Evolutionary conservation across 164 flowering plant genomes (phyloP), one percentile per base, ranked within the genome.

Genomic region (Vitis rupestris): DNA sequence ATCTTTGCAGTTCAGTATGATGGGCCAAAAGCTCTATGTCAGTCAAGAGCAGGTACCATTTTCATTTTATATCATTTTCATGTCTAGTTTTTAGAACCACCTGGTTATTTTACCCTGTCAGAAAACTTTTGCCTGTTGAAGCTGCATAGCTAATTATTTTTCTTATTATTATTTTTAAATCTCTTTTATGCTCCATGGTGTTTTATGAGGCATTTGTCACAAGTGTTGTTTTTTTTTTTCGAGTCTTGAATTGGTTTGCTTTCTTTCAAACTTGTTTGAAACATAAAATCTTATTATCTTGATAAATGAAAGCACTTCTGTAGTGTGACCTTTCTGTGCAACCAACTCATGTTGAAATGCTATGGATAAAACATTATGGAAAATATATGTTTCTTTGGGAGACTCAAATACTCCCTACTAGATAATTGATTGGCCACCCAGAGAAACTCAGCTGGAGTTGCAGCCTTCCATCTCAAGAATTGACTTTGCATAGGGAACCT

Each of bases 11-110:
- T 93, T 89, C 76, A 91, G 97, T 76, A 68, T 93, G 53, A 93
- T 93, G 94, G 94, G 98, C 15, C 97, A 82, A 68, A 93, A 89
- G 82, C 92, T 93, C 62, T 87, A 87, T 74, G 85, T 93, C 76
- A 80, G 88, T 82, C 89, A 80, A 76, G 91, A 92, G 68, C 98
- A 90, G 88, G 97, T 89, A 75, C n/a, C 48, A 8, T 57, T 27
- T 11, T 27, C 44, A 23, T 27, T 52, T 70, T 61, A n/a, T 51
- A 14, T n/a, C 16, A 15, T 10, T 37, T 7, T 56, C 44, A 3
- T 37, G 44, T 37, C 44, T 37, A 37, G 44, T 3, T 37, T 37
- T 37, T 37, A 37, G 44, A 37, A 37, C 4, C 44, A 37, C 44
- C 44, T 37, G 7, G 4, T 37, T 50, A 4, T 53, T 31, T 31